Conservation (phyloP, 2,329 filamentous ascomycete species). For the Chaetomiaceae sp. region DNA sequence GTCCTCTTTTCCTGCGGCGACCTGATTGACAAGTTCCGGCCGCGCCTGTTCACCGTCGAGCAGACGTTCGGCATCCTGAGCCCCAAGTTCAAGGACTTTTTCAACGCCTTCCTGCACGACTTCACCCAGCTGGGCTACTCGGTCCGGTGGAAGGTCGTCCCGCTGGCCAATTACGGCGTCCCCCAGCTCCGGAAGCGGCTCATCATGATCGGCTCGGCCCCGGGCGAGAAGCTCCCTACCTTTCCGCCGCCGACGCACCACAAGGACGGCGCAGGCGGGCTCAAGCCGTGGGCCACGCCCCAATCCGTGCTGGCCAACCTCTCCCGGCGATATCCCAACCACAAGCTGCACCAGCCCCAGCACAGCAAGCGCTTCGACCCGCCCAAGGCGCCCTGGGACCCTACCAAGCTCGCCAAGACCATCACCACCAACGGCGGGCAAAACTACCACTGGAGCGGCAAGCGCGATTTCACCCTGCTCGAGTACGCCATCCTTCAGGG, state of each 20-base stretch:
- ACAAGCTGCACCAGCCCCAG: conserved; percentile 38
- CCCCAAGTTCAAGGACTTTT: conserved; percentile 49
- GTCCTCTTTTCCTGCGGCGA: conserved; percentile 50
- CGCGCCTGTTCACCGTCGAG: conserved; percentile 71
- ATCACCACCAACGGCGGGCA: conserved; percentile 62
- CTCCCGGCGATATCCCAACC: neutral
- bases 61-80: conserved; percentile 67
- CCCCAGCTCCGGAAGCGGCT: conserved; percentile 48
- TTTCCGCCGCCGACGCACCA: conserved; percentile 62
- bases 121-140: conserved; percentile 65
- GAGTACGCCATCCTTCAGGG: conserved; percentile 68
- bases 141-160: conserved; percentile 61
- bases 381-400: conserved; percentile 40
- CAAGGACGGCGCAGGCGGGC: conserved; percentile 32
- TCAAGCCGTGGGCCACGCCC: conserved; percentile 43
- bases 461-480: conserved; percentile 58
- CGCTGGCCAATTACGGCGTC: conserved; percentile 47
- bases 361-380: conserved; percentile 10
- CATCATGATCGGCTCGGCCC: conserved; percentile 56
- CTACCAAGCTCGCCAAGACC: conserved; percentile 47
- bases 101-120: conserved; percentile 57
- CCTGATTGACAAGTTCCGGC: conserved; percentile 54
- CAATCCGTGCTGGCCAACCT: conserved; percentile 39
- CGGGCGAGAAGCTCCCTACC: conserved; percentile 64
- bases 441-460: conserved; percentile 63